Conservation (phyloP, 768 basidiomycete species). For the Agaricus sinodeliciosus region DNA sequence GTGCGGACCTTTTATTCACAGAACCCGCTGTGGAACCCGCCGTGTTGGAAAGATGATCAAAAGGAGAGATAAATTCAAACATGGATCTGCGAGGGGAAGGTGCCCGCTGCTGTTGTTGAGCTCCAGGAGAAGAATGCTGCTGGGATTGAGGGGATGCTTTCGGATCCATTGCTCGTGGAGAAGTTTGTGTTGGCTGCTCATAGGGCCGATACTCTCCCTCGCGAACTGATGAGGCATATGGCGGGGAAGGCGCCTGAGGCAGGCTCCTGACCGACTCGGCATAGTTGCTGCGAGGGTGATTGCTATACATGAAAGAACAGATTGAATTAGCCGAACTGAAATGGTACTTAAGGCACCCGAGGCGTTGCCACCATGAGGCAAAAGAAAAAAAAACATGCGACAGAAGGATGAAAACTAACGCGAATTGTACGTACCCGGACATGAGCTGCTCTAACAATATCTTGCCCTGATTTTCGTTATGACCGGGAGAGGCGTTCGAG, state of each 20-base stretch:
- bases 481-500: constrained; percentile 49
- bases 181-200: constrained; percentile 32
- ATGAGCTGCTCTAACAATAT: constrained; percentile 75
- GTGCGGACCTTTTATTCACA: constrained; percentile 72
- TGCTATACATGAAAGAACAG: constrained; percentile 6
- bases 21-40: constrained; percentile 32
- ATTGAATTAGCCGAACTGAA: constrained; percentile 2
- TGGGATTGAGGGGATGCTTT: constrained; percentile 24
- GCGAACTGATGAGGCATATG: constrained; percentile 35
- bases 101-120: constrained; percentile 40
- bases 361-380: constrained; percentile 12
- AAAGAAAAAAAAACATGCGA: constrained; percentile 16
- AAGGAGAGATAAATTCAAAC: constrained; percentile 82
- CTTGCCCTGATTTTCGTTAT: constrained; percentile 58
- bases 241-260: constrained; percentile 39
- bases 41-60: constrained; percentile 66
- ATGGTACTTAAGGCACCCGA: constrained; percentile 20
- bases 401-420: constrained; percentile 13
- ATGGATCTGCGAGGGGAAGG: constrained; percentile 73
- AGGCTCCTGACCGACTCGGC: constrained; percentile 37
- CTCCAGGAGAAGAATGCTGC: constrained; percentile 20
- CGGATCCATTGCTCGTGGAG: constrained; percentile 27
- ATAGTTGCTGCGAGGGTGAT: constrained; percentile 27
- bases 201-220: constrained; percentile 42
- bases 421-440: constrained; percentile 53